Percentiles rank a stretch among this genome's conserved stretches.
Conservation (phyloP, 176 grass and related monocot species). For the Oryza glaberrima region DNA sequence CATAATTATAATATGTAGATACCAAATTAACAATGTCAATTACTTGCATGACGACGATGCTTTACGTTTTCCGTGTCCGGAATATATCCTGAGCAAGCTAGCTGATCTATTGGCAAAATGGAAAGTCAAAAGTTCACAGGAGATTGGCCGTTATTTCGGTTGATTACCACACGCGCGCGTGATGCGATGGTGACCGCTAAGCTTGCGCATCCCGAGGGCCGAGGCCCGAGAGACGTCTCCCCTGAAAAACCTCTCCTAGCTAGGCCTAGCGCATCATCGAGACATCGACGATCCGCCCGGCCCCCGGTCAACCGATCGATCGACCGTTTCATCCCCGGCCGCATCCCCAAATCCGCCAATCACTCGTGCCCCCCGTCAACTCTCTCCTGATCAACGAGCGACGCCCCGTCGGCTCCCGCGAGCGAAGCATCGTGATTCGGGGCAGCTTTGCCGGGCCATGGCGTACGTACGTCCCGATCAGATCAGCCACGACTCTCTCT, state of each 20-base stretch:
- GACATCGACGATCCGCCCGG: too few relatives aligned
- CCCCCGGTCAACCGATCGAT: not conserved
- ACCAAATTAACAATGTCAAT: not conserved
- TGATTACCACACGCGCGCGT: not conserved
- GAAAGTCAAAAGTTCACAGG: not conserved
- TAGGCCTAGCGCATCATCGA: not conserved
- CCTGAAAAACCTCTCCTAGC: not conserved
- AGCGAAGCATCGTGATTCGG: conserved; percentile 12
- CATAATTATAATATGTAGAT: not conserved
- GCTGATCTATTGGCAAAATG: not conserved
- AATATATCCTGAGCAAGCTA: too few relatives aligned
- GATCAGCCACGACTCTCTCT: not conserved
- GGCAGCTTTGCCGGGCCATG: conserved; percentile 2
- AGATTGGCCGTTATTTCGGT: conserved; percentile 29
- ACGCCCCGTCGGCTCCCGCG: not conserved
- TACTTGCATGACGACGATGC: not conserved
- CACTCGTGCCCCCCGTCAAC: not conserved
- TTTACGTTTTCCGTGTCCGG: not conserved
- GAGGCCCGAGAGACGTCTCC: conserved; percentile 11
- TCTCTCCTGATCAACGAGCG: conserved; percentile 6
- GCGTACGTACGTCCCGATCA: too few relatives aligned
- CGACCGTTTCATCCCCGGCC: not conserved
- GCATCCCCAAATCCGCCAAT: conserved; percentile 1
- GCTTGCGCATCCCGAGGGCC: not conserved
- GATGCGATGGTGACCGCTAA: not conserved